phyloP scores from a whole-genome alignment of 352 stramenopile species.

The Globisporangium splendens region DNA sequence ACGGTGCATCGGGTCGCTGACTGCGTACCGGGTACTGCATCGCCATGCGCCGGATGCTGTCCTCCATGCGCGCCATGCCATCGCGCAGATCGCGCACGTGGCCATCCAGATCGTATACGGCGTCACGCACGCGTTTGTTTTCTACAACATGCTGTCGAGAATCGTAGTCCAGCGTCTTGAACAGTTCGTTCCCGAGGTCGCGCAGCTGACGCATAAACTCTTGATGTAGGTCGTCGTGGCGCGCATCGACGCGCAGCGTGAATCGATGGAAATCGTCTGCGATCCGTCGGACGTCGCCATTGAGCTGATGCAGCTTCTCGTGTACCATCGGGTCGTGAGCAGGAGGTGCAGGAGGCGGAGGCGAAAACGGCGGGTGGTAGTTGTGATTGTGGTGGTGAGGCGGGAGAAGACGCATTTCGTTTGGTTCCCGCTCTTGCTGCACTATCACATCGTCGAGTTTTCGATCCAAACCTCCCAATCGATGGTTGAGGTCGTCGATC shows the following conservation, averaged over 20 bases:
- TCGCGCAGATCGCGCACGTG: slow-evolving; percentile 18
- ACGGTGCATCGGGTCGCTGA: background rate
- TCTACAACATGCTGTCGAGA: slow-evolving; percentile 35
- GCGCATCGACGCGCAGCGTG: slow-evolving; percentile 20
- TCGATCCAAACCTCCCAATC: background rate
- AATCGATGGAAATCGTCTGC: slow-evolving; percentile 31
- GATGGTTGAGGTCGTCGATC: background rate
- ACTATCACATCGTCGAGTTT: background rate
- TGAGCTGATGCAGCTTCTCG: slow-evolving; percentile 22
- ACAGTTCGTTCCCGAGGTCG: slow-evolving; percentile 37
- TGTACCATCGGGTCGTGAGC: slow-evolving; percentile 9
- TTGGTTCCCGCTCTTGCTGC: background rate
- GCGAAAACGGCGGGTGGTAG: background rate
- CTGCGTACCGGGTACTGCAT: background rate
- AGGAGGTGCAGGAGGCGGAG: too few relatives aligned
- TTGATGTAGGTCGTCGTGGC: slow-evolving; percentile 22
- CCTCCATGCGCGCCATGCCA: background rate
- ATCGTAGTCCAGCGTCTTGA: slow-evolving; percentile 37
- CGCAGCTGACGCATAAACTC: slow-evolving; percentile 24
- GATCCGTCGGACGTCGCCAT: slow-evolving; percentile 22
- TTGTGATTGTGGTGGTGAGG: background rate
- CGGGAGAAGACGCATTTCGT: too few relatives aligned
- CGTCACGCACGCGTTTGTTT: slow-evolving; percentile 48
- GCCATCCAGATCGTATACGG: slow-evolving; percentile 38
- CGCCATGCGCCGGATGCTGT: background rate